Conservation (phyloP, 1,284 basidiomycete genomes). For the Papiliotrema terrestris region DNA sequence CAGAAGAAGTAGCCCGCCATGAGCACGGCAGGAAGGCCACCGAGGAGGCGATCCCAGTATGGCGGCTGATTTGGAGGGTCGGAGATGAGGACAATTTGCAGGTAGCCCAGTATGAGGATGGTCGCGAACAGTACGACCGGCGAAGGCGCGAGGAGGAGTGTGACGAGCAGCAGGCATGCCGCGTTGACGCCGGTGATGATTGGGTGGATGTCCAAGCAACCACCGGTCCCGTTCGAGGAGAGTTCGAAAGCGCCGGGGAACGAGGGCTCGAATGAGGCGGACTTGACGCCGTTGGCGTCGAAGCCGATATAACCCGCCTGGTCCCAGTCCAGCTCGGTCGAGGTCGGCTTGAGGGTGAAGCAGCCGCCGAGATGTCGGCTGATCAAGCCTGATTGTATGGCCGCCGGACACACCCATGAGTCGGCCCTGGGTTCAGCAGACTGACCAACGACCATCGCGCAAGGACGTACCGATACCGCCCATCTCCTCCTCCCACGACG, state of each 20-base stretch:
- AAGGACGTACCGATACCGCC: constrained; percentile 31
- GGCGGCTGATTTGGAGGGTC: constrained; percentile 30
- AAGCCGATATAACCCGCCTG: constrained; percentile 19
- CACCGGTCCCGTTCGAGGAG: constrained; percentile 1
- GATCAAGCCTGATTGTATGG: constrained; percentile 31
- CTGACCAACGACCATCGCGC: neutral
- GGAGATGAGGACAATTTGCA: constrained; percentile 34
- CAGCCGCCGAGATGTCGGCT: constrained; percentile 34
- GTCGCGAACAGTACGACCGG: constrained; percentile 23
- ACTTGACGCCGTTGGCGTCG: constrained; percentile 17
- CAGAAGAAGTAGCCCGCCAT: constrained; percentile 39
- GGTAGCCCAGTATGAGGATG: constrained; percentile 33
- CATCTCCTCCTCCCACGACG: constrained; percentile 29
- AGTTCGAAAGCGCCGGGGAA: constrained; percentile 37
- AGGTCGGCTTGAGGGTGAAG: constrained; percentile 22
- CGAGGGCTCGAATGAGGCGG: constrained; percentile 22
- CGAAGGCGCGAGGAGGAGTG: constrained; percentile 30
- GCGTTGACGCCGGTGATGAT: constrained; percentile 38
- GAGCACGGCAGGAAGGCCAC: constrained; percentile 24
- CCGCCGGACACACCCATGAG: constrained; percentile 43
- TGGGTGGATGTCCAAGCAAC: constrained; percentile 38
- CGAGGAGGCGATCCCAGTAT: constrained; percentile 31
- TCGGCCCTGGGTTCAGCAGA: constrained; percentile 30
- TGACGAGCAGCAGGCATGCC: constrained; percentile 28
- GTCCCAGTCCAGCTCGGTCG: constrained; percentile 10